These are phyloP conservation scores for Aspergillus ochraceus DNA, from an alignment of 2,329 filamentous ascomycete genomes.

Conservation along the genomic window DNA sequence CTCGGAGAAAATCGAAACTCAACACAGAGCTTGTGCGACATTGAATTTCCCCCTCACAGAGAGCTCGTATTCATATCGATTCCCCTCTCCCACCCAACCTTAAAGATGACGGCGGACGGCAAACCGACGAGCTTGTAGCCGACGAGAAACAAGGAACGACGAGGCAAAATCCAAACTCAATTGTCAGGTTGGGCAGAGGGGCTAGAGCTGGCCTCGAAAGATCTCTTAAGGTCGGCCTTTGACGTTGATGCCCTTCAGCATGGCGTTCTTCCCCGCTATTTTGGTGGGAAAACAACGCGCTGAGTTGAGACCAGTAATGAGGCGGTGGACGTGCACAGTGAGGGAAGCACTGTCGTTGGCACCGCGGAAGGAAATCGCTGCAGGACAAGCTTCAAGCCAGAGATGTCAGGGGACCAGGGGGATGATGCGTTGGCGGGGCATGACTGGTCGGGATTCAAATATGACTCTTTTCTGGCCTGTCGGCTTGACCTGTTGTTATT, in stretches of 20 bases:
- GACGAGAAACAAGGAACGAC: background rate
- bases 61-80: background rate
- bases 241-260: too few species aligned
- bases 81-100: background rate
- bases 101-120: background rate
- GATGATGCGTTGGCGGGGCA: constrained; percentile 10
- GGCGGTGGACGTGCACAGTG: too few species aligned
- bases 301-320: background rate
- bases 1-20: background rate
- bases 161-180: background rate
- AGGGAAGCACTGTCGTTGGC: background rate
- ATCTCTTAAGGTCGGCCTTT: background rate
- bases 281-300: background rate
- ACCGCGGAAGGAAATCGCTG: background rate
- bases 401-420: constrained; percentile 3
- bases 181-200: background rate
- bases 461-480: background rate
- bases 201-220: background rate
- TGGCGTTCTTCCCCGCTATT: too few species aligned
- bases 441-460: constrained; percentile 9
- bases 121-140: background rate
- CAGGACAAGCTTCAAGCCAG: constrained; percentile 11
- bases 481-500: background rate
- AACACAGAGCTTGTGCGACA: background rate
- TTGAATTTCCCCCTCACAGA: background rate